Evolutionary conservation across 805 yeast genomes (phyloP).

Genomic region (Candida tallmaniae): DNA sequence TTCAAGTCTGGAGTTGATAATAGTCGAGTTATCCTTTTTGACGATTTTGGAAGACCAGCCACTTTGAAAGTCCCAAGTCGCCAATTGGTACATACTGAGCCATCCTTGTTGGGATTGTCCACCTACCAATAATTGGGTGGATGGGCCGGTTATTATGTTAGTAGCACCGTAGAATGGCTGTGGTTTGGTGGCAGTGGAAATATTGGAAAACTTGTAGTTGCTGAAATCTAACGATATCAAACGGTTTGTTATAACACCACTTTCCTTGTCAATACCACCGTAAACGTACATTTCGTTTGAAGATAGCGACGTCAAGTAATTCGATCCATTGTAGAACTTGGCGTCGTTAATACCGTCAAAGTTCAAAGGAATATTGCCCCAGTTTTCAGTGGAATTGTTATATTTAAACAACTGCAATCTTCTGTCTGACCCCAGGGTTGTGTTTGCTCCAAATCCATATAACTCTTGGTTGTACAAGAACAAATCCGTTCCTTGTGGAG

Average conservation of each 20-base stretch:
- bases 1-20: constrained; percentile 49
- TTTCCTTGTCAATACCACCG: constrained; percentile 39
- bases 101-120: constrained; percentile 62
- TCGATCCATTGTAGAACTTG: constrained; percentile 30
- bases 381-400: constrained; percentile 1
- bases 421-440: too few species aligned
- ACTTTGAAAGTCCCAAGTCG: constrained; percentile 63
- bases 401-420: constrained; percentile 6
- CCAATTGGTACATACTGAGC: constrained; percentile 70
- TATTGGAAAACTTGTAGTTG: constrained; percentile 29
- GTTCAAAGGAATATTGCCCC: constrained; percentile 13
- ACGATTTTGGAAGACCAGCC: constrained; percentile 58
- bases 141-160: constrained; percentile 38
- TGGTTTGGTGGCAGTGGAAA: constrained; percentile 50
- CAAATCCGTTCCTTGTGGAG: constrained; percentile 30
- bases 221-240: constrained; percentile 41
- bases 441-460: constrained; percentile 20
- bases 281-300: constrained; percentile 44
- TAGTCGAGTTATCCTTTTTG: constrained; percentile 17
- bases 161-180: constrained; percentile 53
- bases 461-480: constrained; percentile 24
- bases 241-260: constrained; percentile 34
- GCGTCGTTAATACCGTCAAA: constrained; percentile 22
- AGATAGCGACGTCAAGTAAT: constrained; percentile 39
- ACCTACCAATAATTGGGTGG: constrained; percentile 54